Conservation (phyloP, 1,284 basidiomycete genomes). For the Cryptococcus maquisensis region DNA sequence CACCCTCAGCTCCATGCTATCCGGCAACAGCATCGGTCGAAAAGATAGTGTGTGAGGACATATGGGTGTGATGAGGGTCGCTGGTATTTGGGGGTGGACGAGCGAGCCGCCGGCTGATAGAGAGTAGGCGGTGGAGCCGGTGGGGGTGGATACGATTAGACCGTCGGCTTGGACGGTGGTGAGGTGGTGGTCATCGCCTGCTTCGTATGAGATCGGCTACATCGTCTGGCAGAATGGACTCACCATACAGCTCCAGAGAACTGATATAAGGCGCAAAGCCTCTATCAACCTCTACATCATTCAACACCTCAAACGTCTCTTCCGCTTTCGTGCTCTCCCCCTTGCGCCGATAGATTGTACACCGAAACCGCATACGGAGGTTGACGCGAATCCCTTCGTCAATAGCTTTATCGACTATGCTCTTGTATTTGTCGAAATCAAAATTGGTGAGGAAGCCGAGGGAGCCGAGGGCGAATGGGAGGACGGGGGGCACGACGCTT, state of each 20-base stretch:
- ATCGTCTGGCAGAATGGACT: conserved; percentile 26
- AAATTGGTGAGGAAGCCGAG: conserved; percentile 98
- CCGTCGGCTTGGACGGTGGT: conserved; percentile 99
- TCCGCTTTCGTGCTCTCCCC: conserved; percentile 93
- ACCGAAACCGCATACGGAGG: conserved; percentile 97
- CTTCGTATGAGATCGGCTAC: neutral
- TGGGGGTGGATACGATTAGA: conserved; percentile 91
- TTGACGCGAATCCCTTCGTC: conserved; percentile 97
- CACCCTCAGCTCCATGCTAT: conserved; percentile 96
- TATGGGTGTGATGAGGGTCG: conserved; percentile 93
- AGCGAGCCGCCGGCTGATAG: conserved; percentile 96
- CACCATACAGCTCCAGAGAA: conserved; percentile 91
- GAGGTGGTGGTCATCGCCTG: conserved; percentile 97
- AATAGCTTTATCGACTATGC: conserved; percentile 83
- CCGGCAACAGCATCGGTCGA: conserved; percentile 95
- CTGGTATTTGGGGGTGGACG: conserved; percentile 96
- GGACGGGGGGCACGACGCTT: conserved; percentile 91
- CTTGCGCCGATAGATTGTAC: conserved; percentile 97
- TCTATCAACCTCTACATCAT: conserved; percentile 97
- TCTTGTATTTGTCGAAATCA: conserved; percentile 81
- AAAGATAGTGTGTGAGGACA: conserved; percentile 98
- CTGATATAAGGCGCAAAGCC: conserved; percentile 98
- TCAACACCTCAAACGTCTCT: conserved; percentile 96
- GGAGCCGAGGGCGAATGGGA: conserved; percentile 96
- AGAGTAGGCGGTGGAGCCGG: conserved; percentile 98